phyloP scores from a whole-genome alignment of 257 asterid genomes.

The Coffea canephora region DNA sequence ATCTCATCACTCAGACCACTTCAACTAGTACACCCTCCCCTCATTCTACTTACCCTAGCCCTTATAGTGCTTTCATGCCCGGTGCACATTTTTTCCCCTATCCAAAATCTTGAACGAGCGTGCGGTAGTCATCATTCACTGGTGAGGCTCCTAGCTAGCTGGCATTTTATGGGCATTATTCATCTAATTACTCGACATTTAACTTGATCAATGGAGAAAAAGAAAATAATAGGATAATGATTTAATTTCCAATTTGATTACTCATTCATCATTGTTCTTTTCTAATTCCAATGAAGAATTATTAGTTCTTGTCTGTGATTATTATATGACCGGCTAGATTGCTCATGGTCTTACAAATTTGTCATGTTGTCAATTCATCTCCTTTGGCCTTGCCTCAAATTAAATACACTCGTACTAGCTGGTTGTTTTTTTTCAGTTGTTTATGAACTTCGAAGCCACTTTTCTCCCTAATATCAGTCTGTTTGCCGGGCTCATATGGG shows the following conservation, averaged over 20 bases:
- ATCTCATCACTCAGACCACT: constrained; percentile 6
- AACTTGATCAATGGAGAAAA: not conserved
- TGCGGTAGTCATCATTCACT: not conserved
- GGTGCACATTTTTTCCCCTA: constrained; percentile 44
- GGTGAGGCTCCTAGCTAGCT: not conserved
- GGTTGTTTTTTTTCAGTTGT: constrained; percentile 15
- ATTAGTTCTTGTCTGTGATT: constrained; percentile 38
- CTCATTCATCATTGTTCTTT: constrained; percentile 15
- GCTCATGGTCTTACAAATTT: constrained; percentile 21
- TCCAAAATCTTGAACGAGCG: constrained; percentile 40
- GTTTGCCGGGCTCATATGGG: constrained; percentile 33
- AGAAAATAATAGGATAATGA: not conserved
- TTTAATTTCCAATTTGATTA: not conserved
- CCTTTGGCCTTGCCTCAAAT: constrained; percentile 18
- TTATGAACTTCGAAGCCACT: constrained; percentile 37
- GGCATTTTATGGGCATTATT: constrained; percentile 6
- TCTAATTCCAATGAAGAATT: constrained; percentile 41
- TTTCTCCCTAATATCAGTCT: constrained; percentile 37
- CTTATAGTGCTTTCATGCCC: constrained; percentile 33
- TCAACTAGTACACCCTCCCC: constrained; percentile 18
- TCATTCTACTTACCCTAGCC: constrained; percentile 27
- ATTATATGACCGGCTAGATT: not conserved
- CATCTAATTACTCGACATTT: not conserved
- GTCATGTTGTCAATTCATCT: constrained; percentile 21
- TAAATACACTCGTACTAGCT: not conserved